Evolutionary conservation across 192 early-diverging fungal genomes (phyloP).

Genomic region (Chytriomyces confervae): DNA sequence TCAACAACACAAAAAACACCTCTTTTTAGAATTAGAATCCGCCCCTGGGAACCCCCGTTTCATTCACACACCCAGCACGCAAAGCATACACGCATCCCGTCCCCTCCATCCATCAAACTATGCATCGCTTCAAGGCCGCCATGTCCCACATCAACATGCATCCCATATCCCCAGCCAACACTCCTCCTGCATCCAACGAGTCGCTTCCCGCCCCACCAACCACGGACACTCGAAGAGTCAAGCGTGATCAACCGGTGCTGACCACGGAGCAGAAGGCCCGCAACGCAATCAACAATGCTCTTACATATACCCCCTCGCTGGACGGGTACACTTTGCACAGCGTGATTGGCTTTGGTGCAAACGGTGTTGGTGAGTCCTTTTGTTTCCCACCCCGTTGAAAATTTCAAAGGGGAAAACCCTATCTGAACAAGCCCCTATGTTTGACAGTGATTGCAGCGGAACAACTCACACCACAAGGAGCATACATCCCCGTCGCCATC

Average conservation of each 20-base stretch:
- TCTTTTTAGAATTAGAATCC: neutral
- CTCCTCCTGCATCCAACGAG: constrained; percentile 11
- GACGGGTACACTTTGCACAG: neutral
- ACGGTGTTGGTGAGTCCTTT: constrained; percentile 33
- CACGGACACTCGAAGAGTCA: neutral
- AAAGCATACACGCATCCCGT: no score
- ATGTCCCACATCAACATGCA: neutral
- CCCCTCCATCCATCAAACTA: no score
- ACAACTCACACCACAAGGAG: neutral
- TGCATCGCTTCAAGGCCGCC: no score
- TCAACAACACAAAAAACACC: no score
- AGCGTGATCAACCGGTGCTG: neutral
- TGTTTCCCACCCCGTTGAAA: neutral
- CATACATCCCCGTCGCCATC: constrained; percentile 8
- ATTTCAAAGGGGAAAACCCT: neutral
- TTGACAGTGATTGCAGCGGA: constrained; percentile 25
- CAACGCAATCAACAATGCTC: neutral
- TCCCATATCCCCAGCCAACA: neutral
- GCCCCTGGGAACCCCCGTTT: no score
- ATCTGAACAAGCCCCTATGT: neutral
- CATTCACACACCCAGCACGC: no score
- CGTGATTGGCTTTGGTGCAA: constrained; percentile 28
- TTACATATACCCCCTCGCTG: neutral
- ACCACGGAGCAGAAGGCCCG: constrained; percentile 22
- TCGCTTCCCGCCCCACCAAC: neutral